phyloP scores from a whole-genome alignment of 306 rosid species.

The Dryas drummondii region DNA sequence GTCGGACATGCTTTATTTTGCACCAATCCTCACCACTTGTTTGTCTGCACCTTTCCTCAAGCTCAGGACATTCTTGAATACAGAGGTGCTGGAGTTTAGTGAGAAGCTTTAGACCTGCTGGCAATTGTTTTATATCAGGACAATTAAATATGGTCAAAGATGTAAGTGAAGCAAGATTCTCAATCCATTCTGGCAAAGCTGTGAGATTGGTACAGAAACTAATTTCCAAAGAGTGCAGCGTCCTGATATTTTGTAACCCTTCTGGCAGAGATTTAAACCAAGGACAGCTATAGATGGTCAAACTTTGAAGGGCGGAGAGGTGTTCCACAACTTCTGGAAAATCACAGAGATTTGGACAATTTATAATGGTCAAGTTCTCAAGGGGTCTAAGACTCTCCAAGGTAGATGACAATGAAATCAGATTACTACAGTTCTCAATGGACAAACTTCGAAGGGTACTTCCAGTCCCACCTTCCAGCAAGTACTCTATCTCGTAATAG shows the following conservation, averaged over 20 bases:
- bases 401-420: conserved; percentile 7
- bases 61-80: conserved; percentile 17
- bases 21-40: conserved; percentile 11
- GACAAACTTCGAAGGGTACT: conserved; percentile 14
- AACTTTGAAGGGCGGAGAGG: conserved; percentile 15
- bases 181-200: conserved; percentile 23
- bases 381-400: not conserved
- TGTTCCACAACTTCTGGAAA: not conserved
- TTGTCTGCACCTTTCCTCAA: not conserved
- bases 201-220: not conserved
- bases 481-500: not conserved
- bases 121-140: not conserved
- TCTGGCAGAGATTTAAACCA: conserved; percentile 1
- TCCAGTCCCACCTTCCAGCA: not conserved
- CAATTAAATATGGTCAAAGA: not conserved
- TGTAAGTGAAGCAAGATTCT: conserved; percentile 2
- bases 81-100: conserved; percentile 17
- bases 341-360: not conserved
- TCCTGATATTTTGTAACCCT: conserved; percentile 1
- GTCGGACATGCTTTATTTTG: conserved; percentile 16
- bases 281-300: conserved; percentile 11
- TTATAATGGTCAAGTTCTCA: conserved; percentile 12
- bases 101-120: not conserved
- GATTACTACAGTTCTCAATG: conserved; percentile 13
- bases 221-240: not conserved